These are phyloP conservation scores for Kluyveromyces nonfermentans DNA, from an alignment of 805 yeast species.

Conservation along the genomic window DNA sequence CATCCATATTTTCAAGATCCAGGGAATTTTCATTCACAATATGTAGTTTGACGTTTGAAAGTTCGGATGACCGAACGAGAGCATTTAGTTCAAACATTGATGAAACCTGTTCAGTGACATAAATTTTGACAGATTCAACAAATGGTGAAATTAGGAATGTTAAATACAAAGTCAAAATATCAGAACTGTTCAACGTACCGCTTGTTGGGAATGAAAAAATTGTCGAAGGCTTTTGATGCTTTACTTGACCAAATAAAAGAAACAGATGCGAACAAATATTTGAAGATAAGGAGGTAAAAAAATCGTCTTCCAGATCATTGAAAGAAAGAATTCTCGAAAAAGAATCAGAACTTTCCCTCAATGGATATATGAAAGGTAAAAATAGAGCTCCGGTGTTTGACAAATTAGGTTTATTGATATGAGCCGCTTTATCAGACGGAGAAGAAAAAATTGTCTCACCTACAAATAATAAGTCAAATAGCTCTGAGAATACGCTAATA, in stretches of 20 bases:
- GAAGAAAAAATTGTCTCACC: conserved; percentile 45
- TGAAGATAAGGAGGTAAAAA: conserved; percentile 15
- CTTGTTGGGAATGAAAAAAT: conserved; percentile 19
- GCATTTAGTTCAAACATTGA: background rate
- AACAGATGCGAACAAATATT: conserved; percentile 15
- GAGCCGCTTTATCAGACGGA: conserved; percentile 21
- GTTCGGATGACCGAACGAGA: background rate
- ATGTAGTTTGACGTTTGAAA: background rate
- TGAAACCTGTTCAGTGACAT: background rate
- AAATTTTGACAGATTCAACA: background rate
- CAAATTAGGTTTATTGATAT: conserved; percentile 13
- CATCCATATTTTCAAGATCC: background rate
- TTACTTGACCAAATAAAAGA: conserved; percentile 19
- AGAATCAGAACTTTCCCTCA: conserved; percentile 9
- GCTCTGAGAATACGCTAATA: conserved; percentile 29
- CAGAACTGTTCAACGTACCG: conserved; percentile 21
- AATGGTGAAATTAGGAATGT: conserved; percentile 12
- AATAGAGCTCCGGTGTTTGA: conserved; percentile 14
- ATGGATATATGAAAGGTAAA: conserved; percentile 22
- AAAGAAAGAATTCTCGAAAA: conserved; percentile 14
- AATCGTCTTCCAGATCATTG: conserved; percentile 22
- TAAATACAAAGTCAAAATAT: conserved; percentile 20
- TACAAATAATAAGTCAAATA: conserved; percentile 45
- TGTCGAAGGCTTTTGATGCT: conserved; percentile 16
- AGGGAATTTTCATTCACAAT: background rate